Percentiles rank a stretch among this genome's conserved stretches.
Conservation (phyloP, 192 early-diverging fungal genomes). For the Umbelopsis ramanniana region DNA sequence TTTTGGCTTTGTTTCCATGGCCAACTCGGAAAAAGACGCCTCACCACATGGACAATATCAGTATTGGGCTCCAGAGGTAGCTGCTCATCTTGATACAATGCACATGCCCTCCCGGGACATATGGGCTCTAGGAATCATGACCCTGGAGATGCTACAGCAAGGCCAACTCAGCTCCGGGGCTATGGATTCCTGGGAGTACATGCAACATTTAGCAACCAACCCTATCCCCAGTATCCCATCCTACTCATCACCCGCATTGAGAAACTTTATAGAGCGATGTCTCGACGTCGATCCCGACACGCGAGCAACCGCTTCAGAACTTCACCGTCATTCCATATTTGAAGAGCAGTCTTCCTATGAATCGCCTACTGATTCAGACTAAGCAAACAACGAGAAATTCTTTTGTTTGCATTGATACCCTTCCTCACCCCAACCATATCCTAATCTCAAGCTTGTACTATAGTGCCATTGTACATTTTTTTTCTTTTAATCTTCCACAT, state of each 20-base stretch:
- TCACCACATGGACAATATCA: slow-evolving; percentile 17
- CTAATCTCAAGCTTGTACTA: no score
- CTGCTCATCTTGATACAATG: slow-evolving; percentile 10
- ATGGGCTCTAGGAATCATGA: slow-evolving; percentile 13
- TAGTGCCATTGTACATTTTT: no score
- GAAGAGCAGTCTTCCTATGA: slow-evolving; percentile 16
- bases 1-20: slow-evolving; percentile 15
- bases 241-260: background rate
- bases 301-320: background rate
- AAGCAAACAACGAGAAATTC: no score
- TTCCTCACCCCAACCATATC: background rate
- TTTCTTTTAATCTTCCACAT: no score
- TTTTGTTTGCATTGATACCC: background rate
- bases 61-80: slow-evolving; percentile 9
- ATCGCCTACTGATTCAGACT: slow-evolving; percentile 6
- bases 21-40: background rate
- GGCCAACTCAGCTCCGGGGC: background rate
- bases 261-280: slow-evolving; percentile 4
- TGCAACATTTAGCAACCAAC: slow-evolving; percentile 16
- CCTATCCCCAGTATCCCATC: slow-evolving; percentile 5
- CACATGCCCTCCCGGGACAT: slow-evolving; percentile 11
- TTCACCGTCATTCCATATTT: background rate
- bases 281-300: slow-evolving; percentile 2
- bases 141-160: slow-evolving; percentile 10
- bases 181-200: slow-evolving; percentile 11